These are phyloP conservation scores for Moniliella sp. DNA, from an alignment of 1,284 basidiomycete genomes.

Conservation along the genomic window DNA sequence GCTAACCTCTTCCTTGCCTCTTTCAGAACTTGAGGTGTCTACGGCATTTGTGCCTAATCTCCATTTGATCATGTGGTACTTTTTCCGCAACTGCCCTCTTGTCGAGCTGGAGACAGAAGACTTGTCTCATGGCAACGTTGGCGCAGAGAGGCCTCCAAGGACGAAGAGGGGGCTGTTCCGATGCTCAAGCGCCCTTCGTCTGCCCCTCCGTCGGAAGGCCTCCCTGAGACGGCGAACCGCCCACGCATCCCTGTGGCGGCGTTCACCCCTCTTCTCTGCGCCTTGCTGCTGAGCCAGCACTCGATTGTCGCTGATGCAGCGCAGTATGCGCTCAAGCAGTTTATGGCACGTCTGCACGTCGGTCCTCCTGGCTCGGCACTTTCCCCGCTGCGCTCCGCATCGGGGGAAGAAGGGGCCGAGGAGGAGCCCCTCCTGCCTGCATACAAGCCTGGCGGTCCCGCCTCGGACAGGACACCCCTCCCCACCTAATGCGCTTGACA, in stretches of 20 bases:
- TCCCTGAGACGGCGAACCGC: conserved; percentile 13
- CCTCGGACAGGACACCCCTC: no score
- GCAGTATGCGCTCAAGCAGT: conserved; percentile 54
- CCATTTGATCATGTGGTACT: conserved; percentile 75
- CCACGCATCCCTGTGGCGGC: conserved; percentile 53
- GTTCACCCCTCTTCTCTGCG: conserved; percentile 76
- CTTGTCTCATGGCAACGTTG: conserved; percentile 3
- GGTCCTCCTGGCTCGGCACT: neutral
- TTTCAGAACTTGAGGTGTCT: conserved; percentile 63
- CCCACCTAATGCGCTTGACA: neutral
- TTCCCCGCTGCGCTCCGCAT: neutral
- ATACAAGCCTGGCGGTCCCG: no score
- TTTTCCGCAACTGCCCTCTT: conserved; percentile 47
- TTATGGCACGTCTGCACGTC: conserved; percentile 44
- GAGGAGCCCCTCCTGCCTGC: neutral
- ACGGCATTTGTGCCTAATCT: conserved; percentile 68
- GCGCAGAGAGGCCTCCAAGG: conserved; percentile 3
- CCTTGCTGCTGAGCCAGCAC: conserved; percentile 61
- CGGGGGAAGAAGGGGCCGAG: neutral
- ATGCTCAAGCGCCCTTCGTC: no score
- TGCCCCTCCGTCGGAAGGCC: no score
- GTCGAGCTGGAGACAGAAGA: conserved; percentile 6
- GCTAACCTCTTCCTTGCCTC: neutral
- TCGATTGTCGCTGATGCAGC: conserved; percentile 51
- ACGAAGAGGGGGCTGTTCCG: no score